phyloP scores from a whole-genome alignment of 176 grass and related monocot genomes.

The Carex scoparia region DNA sequence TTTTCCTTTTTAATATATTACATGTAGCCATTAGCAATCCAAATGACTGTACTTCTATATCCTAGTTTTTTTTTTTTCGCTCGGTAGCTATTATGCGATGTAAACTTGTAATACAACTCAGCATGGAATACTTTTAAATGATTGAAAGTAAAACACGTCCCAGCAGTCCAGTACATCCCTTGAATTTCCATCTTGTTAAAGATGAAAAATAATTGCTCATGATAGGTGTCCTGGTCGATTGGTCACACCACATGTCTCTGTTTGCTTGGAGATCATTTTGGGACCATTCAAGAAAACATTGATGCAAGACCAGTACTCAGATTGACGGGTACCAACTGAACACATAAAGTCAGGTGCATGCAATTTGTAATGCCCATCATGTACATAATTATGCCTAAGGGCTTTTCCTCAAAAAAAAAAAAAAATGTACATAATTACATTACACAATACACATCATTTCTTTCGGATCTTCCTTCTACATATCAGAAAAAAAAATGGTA shows the following conservation, averaged over 20 bases:
- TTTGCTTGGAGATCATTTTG: slow-evolving; percentile 7
- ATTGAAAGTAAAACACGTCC: background rate
- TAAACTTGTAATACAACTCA: background rate
- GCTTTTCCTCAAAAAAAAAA: too few relatives aligned
- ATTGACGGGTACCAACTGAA: background rate
- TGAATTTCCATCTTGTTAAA: background rate
- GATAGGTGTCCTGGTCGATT: slow-evolving; percentile 3
- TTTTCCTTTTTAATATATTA: background rate
- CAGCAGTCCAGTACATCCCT: background rate
- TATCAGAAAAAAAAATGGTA: background rate
- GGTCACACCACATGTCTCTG: slow-evolving; percentile 3
- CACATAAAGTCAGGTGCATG: slow-evolving; percentile 17
- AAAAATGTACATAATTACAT: too few relatives aligned
- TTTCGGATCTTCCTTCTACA: too few relatives aligned
- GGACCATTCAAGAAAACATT: slow-evolving; percentile 26
- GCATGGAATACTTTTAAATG: background rate
- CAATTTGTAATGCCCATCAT: slow-evolving; percentile 10
- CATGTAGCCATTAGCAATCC: background rate
- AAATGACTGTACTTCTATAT: background rate
- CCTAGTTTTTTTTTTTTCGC: background rate
- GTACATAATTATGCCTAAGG: too few relatives aligned
- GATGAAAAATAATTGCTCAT: slow-evolving; percentile 10
- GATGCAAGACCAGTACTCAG: background rate
- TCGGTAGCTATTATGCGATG: background rate
- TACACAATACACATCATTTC: too few relatives aligned